Conservation (phyloP, 2,329 filamentous ascomycete genomes). For the Clathrospora elynae region DNA sequence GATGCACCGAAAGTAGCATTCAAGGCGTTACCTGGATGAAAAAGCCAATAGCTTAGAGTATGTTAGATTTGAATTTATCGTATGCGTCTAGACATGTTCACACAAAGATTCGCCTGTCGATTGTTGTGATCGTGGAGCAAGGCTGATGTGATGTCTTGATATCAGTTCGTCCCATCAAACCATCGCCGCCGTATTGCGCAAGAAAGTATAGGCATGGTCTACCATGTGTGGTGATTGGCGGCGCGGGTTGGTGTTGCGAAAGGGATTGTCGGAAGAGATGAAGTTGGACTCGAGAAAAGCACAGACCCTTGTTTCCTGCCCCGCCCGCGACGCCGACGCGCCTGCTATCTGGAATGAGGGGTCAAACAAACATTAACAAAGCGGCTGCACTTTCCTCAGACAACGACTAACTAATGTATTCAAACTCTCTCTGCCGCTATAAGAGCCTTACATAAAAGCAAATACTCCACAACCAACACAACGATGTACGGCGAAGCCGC, state of each 20-base stretch:
- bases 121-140: background rate
- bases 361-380: conserved; percentile 10
- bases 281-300: conserved; percentile 22
- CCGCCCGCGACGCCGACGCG: conserved; percentile 26
- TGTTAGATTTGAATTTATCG: conserved; percentile 11
- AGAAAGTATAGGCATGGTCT: background rate
- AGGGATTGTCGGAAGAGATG: conserved; percentile 19
- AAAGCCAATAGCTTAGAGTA: conserved; percentile 7
- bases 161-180: background rate
- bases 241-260: conserved; percentile 8
- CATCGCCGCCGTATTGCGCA: background rate
- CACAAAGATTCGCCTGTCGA: conserved; percentile 3
- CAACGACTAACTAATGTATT: too few species aligned
- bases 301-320: conserved; percentile 15
- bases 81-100: conserved; percentile 8
- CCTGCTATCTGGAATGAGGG: conserved; percentile 14
- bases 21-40: conserved; percentile 14
- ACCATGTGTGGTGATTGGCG: conserved; percentile 4
- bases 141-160: background rate
- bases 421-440: too few species aligned
- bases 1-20: conserved; percentile 2
- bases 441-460: too few species aligned
- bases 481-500: conserved; percentile 86
- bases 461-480: background rate
- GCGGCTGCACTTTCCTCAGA: background rate